Evolutionary conservation across 345 rosid species (phyloP), one percentile per base, ranked within the genome.

Genomic region (Melaleuca alternifolia): DNA sequence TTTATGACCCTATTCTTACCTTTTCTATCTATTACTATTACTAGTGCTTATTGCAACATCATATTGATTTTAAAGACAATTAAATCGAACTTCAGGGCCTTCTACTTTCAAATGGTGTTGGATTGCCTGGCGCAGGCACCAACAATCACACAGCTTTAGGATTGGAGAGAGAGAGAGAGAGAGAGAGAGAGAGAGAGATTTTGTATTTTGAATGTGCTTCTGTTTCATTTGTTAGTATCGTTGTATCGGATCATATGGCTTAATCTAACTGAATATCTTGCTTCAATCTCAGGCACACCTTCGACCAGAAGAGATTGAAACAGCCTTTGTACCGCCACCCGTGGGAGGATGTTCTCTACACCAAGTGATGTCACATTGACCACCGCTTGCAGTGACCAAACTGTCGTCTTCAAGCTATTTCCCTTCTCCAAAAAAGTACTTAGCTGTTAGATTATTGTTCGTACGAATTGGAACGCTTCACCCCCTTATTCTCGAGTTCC

Each of bases 321-420:
- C 98, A 96, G 90, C 99, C 99, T 65, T 93, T 96, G 37, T 97
- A 94, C 91, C 94, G 99, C 83, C 98, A 96, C 90, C 99, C 99
- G 16, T 96, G 99, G 99, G 99, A 96, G 90, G 99, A 97, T 89
- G 99, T 96, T 86, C 95, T 97, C 90, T 97, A 96, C 93, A 94
- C 98, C 93, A 97, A 96, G 97, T 97, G 90, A 95, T 71, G 81
- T 71, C 48, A 71, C 26, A 37, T 71, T 10, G 26, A 37, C 48
- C 81, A 71, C 81, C 26, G 81, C 26, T 24, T 71, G 81, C 13
- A 71, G 46, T 33, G 79, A 71, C 44, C 44, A 71, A 71, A 9
- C 3, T 71, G 79, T 71, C 79, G 3, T 71, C 79, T 71, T 18
- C 79, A 71, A 71, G 81, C 81, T 71, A 37, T 37, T 71, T 71